Evolutionary conservation across 305 asterid species (phyloP), one percentile per base, ranked within the genome.

Genomic region (Ajuga reptans): DNA sequence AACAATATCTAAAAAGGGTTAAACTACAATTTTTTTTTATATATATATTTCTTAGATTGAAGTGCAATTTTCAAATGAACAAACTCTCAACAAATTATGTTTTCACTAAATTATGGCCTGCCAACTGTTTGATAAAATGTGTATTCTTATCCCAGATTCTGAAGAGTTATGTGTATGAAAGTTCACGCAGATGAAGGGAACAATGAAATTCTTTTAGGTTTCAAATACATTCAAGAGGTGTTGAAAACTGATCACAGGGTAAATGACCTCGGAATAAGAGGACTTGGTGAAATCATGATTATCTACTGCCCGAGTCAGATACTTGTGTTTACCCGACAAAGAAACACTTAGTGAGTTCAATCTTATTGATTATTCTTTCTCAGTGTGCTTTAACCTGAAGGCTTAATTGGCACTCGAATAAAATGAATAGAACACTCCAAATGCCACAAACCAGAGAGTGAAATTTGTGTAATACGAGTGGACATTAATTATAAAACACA

Each of bases 221-320:
- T 27, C 14, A 0, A 11, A 14, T 31, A 10, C 17, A 3, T 17
- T 42, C 15, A 2, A 45, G 50, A 55, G 55, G 57, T 27, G 9
- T 27, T 55, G 47, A 42, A 21, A 68, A 36, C 43, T 21, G 53
- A n/a, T 47, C 11, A 18, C 11, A 36, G 36, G 9, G 66, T 29
- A 24, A 42, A 63, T 61, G 50, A 42, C 33, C 31, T 54, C 21
- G 16, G 47, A 43, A 27, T 41, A 54, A 24, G 73, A 68, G 73
- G 46, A 42, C 2, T 39, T 57, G 17, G 33, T 39, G 45, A 5
- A 36, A 7, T 68, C 54, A 27, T 9, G 45, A 24, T 54, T 4
- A 29, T 42, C 17, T 12, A 10, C 57, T 29, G 15, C 17, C 18
- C 4, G 4, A 1, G 43, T 47, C 36, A 16, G 51, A 70, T 36